phyloP scores from a whole-genome alignment of 352 stramenopile species.

The Pythium sp. region DNA sequence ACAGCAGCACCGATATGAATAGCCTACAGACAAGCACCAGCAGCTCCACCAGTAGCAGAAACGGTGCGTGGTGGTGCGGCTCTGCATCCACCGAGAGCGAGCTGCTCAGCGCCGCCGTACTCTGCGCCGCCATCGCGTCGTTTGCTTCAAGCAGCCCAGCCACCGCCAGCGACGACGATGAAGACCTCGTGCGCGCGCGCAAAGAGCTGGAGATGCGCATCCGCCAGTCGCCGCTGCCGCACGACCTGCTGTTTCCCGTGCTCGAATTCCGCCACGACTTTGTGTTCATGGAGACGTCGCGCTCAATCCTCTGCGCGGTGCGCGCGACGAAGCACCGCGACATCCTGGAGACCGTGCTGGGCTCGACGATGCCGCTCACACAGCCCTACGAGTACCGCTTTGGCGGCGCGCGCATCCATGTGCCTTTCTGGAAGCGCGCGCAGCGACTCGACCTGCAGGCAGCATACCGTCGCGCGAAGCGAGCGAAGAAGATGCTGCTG shows the following conservation, averaged over 20 bases:
- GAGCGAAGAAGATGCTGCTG: slow-evolving; percentile 59
- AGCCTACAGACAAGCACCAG: neutral
- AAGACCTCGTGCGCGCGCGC: slow-evolving; percentile 14
- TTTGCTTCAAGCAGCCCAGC: slow-evolving; percentile 6
- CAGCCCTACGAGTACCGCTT: slow-evolving; percentile 72
- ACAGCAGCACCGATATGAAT: neutral
- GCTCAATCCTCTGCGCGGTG: slow-evolving; percentile 64
- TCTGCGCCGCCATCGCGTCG: slow-evolving; percentile 59
- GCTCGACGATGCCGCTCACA: slow-evolving; percentile 59
- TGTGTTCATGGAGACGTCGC: slow-evolving; percentile 61
- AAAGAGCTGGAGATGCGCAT: slow-evolving; percentile 54
- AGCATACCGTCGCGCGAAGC: slow-evolving; percentile 43
- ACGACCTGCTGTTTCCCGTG: slow-evolving; percentile 54
- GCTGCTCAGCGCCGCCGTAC: slow-evolving; percentile 66
- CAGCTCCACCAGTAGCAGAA: slow-evolving; percentile 13
- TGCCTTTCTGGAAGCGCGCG: slow-evolving; percentile 73
- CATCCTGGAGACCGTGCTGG: slow-evolving; percentile 65
- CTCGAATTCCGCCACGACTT: slow-evolving; percentile 50
- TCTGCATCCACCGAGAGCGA: slow-evolving; percentile 60
- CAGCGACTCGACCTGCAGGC: slow-evolving; percentile 54
- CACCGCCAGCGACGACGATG: slow-evolving; percentile 14
- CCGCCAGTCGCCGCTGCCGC: slow-evolving; percentile 62
- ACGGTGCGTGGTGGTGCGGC: slow-evolving; percentile 48
- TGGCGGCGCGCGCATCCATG: slow-evolving; percentile 68
- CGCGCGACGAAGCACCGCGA: slow-evolving; percentile 55